Base-by-base conservation (phyloP, 2,329 filamentous ascomycete genomes). In the Cryphonectria nitschkei region DNA sequence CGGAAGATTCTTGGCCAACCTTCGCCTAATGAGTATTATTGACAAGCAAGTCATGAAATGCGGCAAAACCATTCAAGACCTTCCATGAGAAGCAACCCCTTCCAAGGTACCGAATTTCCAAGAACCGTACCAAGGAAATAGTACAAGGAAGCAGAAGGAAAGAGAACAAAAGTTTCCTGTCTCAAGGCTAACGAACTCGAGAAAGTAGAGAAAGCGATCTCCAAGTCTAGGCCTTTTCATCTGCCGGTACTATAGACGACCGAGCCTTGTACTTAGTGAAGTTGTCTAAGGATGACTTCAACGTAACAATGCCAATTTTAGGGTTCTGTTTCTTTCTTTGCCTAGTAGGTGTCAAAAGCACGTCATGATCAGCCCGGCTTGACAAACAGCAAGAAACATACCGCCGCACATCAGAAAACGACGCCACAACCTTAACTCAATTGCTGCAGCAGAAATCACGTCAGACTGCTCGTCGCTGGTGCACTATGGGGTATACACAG, bases 231-330 rank as follows among this genome's bases (percentile, higher is more conserved):
- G 13, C 58, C 6, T 46, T 50, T 29, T 39, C 50, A 58, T 65
- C 46, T 65, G 29, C 69, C 69, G 61, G 43, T 41, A 70, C 3
- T 19, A n/a, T n/a, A n/a, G 46, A 60, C 19, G n/a, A 58, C 54
- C 26, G n/a, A 41, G 52, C 22, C 46, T 50, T n/a, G 46, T n/a
- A 41, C 13, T 43, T 68, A 64, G 54, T 68, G 46, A 50, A 19
- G 22, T 50, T 50, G 22, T n/a, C 43, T 39, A 11, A 37, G 32
- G 26, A n/a, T 29, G 16, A 29, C 39, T 32, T 41, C n/a, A 43
- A 34, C 63, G 46, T 32, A 8, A 68, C 64, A 41, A 22, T 46
- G 46, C 34, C 58, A n/a, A 19, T 37, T 37, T 4, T 34, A 34
- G 32, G 34, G 56, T 14, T 22, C 43, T 46, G 43, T 7, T 46